Conservation (phyloP, 2,329 filamentous ascomycete genomes). For the Fusarium brachygibbosum region DNA sequence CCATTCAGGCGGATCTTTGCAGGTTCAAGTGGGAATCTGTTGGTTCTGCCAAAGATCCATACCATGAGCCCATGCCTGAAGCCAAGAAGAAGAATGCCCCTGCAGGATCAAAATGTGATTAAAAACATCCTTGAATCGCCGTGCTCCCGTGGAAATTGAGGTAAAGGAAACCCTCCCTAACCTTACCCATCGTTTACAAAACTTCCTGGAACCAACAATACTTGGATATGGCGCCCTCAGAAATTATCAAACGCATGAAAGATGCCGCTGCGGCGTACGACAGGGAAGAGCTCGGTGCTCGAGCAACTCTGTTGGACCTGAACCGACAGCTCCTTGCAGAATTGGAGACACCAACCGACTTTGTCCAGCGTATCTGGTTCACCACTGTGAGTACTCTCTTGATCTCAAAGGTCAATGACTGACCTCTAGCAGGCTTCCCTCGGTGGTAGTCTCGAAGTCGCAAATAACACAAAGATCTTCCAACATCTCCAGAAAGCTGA, state of each 20-base stretch:
- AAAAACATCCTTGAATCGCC: conserved; percentile 4
- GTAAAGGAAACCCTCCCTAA: not conserved
- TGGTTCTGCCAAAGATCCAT: not conserved
- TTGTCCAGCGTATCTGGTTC: conserved; percentile 29
- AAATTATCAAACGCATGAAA: conserved; percentile 24
- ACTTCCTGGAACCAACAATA: not conserved
- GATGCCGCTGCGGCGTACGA: conserved; percentile 17
- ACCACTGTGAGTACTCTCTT: conserved; percentile 6
- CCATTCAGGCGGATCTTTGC: not conserved
- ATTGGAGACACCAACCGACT: conserved; percentile 32
- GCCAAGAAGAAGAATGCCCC: not conserved
- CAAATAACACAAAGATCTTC: conserved; percentile 25
- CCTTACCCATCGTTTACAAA: not conserved
- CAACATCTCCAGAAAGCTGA: conserved; percentile 10
- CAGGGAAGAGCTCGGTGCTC: conserved; percentile 19
- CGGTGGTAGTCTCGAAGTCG: conserved; percentile 21
- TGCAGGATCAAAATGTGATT: not conserved
- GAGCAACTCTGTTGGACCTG: conserved; percentile 25
- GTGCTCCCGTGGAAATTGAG: not conserved
- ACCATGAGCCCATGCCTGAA: not conserved
- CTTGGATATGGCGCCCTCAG: conserved; percentile 15
- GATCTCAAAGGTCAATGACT: not conserved
- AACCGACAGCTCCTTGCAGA: conserved; percentile 32
- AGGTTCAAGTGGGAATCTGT: not conserved
- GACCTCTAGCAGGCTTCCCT: conserved; percentile 18